Conservation (phyloP, 345 rosid species). For the Syzygium oleosum region DNA sequence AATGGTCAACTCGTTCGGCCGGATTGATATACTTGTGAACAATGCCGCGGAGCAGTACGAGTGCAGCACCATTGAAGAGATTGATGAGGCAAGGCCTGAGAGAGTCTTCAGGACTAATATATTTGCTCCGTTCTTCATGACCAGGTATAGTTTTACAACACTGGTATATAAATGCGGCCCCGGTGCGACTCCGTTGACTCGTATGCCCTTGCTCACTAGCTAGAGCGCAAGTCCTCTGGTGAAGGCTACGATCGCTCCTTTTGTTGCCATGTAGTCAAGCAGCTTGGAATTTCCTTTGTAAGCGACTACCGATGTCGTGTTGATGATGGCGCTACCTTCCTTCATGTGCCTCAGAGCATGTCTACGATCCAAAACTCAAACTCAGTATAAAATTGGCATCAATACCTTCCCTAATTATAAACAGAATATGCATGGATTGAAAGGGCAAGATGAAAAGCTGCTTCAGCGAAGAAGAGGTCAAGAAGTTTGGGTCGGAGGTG, state of each 20-base stretch:
- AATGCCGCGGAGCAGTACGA: conserved; percentile 61
- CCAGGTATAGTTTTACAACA: conserved; percentile 15
- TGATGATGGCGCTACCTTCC: conserved; percentile 64
- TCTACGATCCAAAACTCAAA: conserved; percentile 9
- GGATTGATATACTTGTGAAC: conserved; percentile 58
- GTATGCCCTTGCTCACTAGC: conserved; percentile 44
- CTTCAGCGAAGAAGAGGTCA: conserved; percentile 34
- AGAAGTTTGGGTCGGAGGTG: conserved; percentile 38
- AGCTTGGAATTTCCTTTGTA: conserved; percentile 41
- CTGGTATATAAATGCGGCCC: conserved; percentile 22
- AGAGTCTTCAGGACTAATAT: conserved; percentile 66
- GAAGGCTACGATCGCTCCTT: conserved; percentile 73
- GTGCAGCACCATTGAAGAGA: conserved; percentile 40
- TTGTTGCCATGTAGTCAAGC: conserved; percentile 61
- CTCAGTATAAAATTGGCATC: neutral
- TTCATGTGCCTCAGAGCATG: conserved; percentile 70
- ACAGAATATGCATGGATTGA: no score
- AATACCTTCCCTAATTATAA: no score
- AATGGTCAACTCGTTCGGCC: conserved; percentile 49
- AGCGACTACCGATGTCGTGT: conserved; percentile 61
- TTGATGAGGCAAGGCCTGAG: conserved; percentile 59
- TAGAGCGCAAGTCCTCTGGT: conserved; percentile 66
- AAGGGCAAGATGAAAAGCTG: no score
- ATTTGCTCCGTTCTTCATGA: conserved; percentile 54
- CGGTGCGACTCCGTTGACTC: conserved; percentile 70